Percentiles rank a stretch among this genome's conserved stretches.
These are phyloP conservation scores for Starmera dryadoides DNA, from an alignment of 805 yeast species.

Conservation along the genomic window DNA sequence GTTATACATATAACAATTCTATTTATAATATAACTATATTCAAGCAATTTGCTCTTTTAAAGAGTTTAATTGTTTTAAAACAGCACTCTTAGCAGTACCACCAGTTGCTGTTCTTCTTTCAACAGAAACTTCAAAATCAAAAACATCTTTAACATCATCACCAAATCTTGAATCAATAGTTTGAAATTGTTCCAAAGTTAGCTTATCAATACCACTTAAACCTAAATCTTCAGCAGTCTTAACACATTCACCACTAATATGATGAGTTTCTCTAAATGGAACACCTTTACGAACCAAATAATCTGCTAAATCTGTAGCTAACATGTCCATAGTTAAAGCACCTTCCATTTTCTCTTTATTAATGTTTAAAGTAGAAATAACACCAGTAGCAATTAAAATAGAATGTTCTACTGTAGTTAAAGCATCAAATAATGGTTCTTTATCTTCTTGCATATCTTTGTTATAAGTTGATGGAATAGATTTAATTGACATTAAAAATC, in stretches of 20 bases:
- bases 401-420: constrained; percentile 91
- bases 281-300: constrained; percentile 96
- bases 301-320: constrained; percentile 97
- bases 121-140: constrained; percentile 87
- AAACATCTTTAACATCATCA: constrained; percentile 76
- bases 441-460: constrained; percentile 98
- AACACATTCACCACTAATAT: constrained; percentile 97
- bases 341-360: constrained; percentile 70
- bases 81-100: constrained; percentile 92
- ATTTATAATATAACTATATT: too few relatives aligned
- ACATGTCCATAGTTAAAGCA: constrained; percentile 97
- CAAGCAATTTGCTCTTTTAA: constrained; percentile 12
- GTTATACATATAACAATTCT: too few relatives aligned
- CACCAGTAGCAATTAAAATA: constrained; percentile 91
- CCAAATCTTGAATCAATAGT: constrained; percentile 74
- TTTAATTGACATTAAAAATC: constrained; percentile 93
- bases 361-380: constrained; percentile 76
- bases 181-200: constrained; percentile 71
- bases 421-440: constrained; percentile 95
- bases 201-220: constrained; percentile 79
- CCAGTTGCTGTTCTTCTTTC: constrained; percentile 97
- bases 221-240: constrained; percentile 76
- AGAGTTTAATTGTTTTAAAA: constrained; percentile 57
- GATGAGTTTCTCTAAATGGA: constrained; percentile 98
- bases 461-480: constrained; percentile 98